Conservation (phyloP, 176 grass and related monocot genomes). For the Triticum monococcum region DNA sequence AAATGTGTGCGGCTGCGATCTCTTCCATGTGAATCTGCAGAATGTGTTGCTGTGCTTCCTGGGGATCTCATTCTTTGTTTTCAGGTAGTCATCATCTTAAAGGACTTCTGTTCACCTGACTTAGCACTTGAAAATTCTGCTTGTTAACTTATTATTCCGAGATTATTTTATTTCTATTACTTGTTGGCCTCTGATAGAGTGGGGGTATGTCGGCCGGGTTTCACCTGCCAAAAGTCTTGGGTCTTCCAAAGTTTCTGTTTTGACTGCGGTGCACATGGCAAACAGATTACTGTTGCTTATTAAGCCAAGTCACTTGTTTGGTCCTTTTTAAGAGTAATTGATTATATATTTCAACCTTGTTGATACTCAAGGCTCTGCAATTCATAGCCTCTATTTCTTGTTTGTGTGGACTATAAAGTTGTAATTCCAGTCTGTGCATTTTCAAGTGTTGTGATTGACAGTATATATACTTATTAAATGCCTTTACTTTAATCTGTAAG, state of each 20-base stretch:
- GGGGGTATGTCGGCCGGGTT: not conserved
- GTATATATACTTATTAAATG: not conserved
- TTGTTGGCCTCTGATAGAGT: not conserved
- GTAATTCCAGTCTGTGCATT: not conserved
- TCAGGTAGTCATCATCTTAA: conserved; percentile 41
- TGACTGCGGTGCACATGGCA: not conserved
- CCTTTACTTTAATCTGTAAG: not conserved
- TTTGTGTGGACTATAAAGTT: not conserved
- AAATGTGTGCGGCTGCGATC: conserved; percentile 76
- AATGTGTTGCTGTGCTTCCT: conserved; percentile 81
- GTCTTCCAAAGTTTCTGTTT: not conserved
- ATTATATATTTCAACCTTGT: not conserved
- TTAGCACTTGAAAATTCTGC: not conserved
- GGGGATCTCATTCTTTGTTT: conserved; percentile 85
- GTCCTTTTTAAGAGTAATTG: not conserved
- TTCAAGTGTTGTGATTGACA: not conserved
- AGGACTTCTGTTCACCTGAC: not conserved
- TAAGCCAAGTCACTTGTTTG: not conserved
- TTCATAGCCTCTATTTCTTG: not conserved
- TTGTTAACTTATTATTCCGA: not conserved
- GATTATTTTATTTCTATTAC: not conserved
- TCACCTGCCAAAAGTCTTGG: not conserved
- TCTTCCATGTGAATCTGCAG: conserved; percentile 75
- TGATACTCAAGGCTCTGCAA: not conserved
- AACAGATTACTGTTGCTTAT: not conserved